Evolutionary conservation across 768 basidiomycete species (phyloP), one percentile per base, ranked within the genome.

Genomic region (Lactifluus volemus): DNA sequence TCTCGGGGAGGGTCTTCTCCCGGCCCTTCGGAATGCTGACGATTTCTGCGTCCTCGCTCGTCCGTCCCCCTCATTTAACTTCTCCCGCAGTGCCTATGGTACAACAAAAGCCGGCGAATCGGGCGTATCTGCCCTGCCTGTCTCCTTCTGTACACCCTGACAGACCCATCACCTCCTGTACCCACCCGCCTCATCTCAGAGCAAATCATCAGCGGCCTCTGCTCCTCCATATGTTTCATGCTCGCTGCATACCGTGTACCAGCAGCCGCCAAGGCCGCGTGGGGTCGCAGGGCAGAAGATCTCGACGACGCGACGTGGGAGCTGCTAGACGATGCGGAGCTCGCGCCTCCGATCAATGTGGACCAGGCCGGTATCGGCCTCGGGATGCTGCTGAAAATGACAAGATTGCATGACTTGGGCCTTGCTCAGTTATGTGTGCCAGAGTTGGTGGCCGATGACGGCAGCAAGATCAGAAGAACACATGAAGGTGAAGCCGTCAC

Each of bases 71-170:
- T 21, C 63, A 89, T 88, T 11, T 11, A 25, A 47, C 25, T 25
- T 83, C 88, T 10, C 32, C 41, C 2, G 15, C 66, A 61, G 60
- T 61, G 60, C 19, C 45, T 91, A 12, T 92, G 89, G 89, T 91
- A 92, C 68, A 92, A 92, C 76, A 89, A 89, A 73, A 89, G 86
- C 68, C 81, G 90, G 2, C 71, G 78, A 5, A 79, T 76, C 10
- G 80, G 84, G 56, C 83, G 90, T 30, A 79, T 92, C 54, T 92
- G 90, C 67, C 89, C 90, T 2, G 81, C 87, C 0, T 92, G 90
- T 68, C 81, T 84, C 69, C 74, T 89, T 15, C 71, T 90, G 34
- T 92, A 90, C 68, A 76, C 74, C 5, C 72, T 91, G 0, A 88
- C 88, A 1, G 89, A 92, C 53, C 70, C 75, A 1, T 75, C 90